A percentile compares a stretch with the other conserved stretches of the same genome.
Evolutionary conservation across 2,329 filamentous ascomycete species (phyloP).

Genomic region (Epichloe scottii): DNA sequence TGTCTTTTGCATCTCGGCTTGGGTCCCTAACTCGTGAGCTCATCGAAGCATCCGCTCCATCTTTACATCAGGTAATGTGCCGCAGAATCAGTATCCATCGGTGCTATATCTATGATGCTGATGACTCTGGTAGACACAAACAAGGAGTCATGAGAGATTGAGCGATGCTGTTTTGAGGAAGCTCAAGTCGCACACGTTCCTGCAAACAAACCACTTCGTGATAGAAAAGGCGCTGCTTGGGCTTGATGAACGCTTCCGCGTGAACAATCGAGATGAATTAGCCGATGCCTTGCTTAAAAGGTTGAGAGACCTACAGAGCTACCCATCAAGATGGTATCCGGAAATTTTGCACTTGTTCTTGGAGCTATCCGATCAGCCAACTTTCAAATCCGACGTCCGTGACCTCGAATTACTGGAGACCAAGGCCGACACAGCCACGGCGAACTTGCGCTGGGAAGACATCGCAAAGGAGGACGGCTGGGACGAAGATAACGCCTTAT

Average conservation of each 20-base stretch:
- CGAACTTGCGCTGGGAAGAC: constrained; percentile 62
- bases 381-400: constrained; percentile 52
- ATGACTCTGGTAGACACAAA: constrained; percentile 13
- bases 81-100: neutral
- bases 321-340: constrained; percentile 54
- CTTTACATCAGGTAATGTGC: constrained; percentile 35
- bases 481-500: constrained; percentile 52
- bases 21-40: constrained; percentile 58
- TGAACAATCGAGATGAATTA: constrained; percentile 67
- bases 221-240: constrained; percentile 53
- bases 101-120: neutral
- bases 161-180: constrained; percentile 38
- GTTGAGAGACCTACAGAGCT: constrained; percentile 43
- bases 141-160: constrained; percentile 27
- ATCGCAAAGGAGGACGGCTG: constrained; percentile 67
- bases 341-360: constrained; percentile 71
- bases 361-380: constrained; percentile 69
- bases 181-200: constrained; percentile 42
- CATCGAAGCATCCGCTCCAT: constrained; percentile 48
- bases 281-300: constrained; percentile 55
- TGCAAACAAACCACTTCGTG: constrained; percentile 65
- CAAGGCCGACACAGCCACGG: constrained; percentile 28
- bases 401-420: constrained; percentile 43
- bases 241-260: constrained; percentile 74
- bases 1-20: constrained; percentile 60